Conservation (phyloP, 2,329 filamentous ascomycete species). For the Podosphaera xanthii region DNA sequence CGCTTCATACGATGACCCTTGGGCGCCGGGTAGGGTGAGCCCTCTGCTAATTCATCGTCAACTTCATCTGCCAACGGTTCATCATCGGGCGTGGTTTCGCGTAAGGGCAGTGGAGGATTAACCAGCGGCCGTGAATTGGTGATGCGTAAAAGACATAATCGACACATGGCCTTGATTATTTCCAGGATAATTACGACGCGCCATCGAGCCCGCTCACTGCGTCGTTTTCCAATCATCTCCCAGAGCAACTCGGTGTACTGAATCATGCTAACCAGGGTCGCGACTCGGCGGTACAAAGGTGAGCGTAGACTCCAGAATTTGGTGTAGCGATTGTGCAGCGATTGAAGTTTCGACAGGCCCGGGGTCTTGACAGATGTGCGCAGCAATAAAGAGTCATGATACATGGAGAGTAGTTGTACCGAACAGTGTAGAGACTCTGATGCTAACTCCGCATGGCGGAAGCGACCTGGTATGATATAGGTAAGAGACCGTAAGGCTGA, state of each 20-base stretch:
- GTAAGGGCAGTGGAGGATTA: conserved; percentile 63
- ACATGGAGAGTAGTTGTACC: conserved; percentile 74
- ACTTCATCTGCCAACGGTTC: conserved; percentile 22
- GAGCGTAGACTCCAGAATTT: conserved; percentile 40
- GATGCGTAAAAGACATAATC: conserved; percentile 55
- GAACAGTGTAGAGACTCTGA: conserved; percentile 80
- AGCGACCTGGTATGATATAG: conserved; percentile 84
- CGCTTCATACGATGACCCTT: conserved; percentile 81
- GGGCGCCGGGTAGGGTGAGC: conserved; percentile 8
- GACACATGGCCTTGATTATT: conserved; percentile 63
- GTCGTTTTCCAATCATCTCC: conserved; percentile 86
- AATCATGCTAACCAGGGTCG: conserved; percentile 66
- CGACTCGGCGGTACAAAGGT: conserved; percentile 56
- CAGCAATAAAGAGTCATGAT: conserved; percentile 73
- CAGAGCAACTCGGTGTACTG: conserved; percentile 91
- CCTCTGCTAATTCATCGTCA: conserved; percentile 21
- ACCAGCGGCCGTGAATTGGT: conserved; percentile 68
- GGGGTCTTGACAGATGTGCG: conserved; percentile 36
- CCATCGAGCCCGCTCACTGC: conserved; percentile 68
- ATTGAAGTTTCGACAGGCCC: conserved; percentile 23
- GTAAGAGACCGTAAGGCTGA: conserved; percentile 78
- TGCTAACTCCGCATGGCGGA: conserved; percentile 80
- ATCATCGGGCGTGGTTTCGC: conserved; percentile 49
- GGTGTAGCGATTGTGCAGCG: conserved; percentile 41
- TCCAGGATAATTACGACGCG: conserved; percentile 70